Conservation (phyloP, 164 flowering plant species). For the Aristolochia contorta region DNA sequence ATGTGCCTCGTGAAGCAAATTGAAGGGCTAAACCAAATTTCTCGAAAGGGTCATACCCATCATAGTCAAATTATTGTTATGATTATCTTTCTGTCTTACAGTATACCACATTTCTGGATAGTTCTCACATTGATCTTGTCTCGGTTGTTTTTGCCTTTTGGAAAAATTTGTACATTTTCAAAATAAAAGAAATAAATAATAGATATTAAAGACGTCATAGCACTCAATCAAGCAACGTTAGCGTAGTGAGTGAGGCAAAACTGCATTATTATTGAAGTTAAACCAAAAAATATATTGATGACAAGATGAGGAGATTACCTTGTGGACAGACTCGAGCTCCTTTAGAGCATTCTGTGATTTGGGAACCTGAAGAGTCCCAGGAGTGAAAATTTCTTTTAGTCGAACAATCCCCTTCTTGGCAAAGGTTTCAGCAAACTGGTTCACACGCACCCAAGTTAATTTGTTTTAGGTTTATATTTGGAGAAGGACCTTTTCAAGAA, state of each 20-base stretch:
- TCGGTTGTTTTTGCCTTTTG: too few relatives aligned
- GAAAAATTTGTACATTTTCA: too few relatives aligned
- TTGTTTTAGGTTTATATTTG: conserved; percentile 4
- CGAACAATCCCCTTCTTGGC: conserved; percentile 61
- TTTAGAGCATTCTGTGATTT: conserved; percentile 50
- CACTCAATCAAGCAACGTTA: background rate
- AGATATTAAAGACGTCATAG: too few relatives aligned
- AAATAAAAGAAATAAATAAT: too few relatives aligned
- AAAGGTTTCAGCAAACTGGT: conserved; percentile 77
- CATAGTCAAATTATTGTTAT: too few relatives aligned
- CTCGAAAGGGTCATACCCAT: too few relatives aligned
- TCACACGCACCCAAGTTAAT: conserved; percentile 8
- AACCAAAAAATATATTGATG: background rate
- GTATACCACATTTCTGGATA: too few relatives aligned
- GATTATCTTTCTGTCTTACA: too few relatives aligned
- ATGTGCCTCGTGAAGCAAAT: too few relatives aligned
- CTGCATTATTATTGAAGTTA: background rate
- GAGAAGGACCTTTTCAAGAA: background rate
- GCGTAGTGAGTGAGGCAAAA: background rate
- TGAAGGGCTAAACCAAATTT: too few relatives aligned
- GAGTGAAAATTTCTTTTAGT: conserved; percentile 87
- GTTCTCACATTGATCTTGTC: too few relatives aligned
- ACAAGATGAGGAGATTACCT: conserved; percentile 35
- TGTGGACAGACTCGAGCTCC: conserved; percentile 94
- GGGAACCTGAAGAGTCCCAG: conserved; percentile 74